phyloP scores from a whole-genome alignment of 768 basidiomycete genomes.

The Agaricus sinodeliciosus region DNA sequence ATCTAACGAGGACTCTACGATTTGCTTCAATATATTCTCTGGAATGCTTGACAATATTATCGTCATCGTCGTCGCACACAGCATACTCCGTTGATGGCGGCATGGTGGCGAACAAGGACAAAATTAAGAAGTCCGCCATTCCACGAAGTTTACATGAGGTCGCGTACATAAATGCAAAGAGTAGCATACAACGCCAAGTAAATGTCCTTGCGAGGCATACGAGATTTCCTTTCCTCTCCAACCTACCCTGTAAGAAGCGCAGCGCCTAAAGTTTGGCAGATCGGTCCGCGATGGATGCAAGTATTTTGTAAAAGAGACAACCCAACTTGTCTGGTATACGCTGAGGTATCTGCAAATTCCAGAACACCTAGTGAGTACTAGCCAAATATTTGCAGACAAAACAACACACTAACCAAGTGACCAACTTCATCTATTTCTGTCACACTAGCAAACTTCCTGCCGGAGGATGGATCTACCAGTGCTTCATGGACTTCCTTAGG shows the following conservation, averaged over 20 bases:
- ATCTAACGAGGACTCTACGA: conserved; percentile 6
- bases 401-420: conserved; percentile 20
- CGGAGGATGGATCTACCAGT: conserved; percentile 26
- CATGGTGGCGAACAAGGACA: conserved; percentile 4
- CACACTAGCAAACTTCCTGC: conserved; percentile 28
- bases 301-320: neutral
- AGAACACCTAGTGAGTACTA: neutral
- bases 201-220: no score
- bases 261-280: neutral
- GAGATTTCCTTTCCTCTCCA: no score
- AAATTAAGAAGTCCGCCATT: neutral
- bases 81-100: neutral
- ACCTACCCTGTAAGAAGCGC: no score
- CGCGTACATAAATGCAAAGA: no score
- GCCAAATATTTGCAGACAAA: neutral
- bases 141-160: neutral
- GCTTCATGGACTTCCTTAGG: conserved; percentile 29
- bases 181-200: no score
- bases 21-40: neutral
- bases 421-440: conserved; percentile 21
- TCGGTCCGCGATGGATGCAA: conserved; percentile 1
- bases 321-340: conserved; percentile 10
- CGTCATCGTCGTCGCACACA: neutral
- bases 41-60: neutral
- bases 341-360: conserved; percentile 12